phyloP scores from a whole-genome alignment of 1,139 yeast species.

The Ashbya aceris region DNA sequence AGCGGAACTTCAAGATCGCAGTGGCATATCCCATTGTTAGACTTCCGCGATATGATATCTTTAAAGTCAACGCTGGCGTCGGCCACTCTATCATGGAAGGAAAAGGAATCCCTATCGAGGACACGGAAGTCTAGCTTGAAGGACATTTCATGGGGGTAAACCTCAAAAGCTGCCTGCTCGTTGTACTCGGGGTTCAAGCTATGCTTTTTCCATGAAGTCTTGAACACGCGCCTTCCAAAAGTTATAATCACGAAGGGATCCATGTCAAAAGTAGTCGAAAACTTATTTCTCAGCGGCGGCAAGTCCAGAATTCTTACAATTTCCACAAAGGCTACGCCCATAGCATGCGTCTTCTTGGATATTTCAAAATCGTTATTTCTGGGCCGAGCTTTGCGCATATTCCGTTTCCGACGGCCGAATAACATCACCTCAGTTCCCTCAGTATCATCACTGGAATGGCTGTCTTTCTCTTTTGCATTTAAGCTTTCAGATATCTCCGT shows the following conservation, averaged over 20 bases:
- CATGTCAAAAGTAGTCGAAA: constrained; percentile 80
- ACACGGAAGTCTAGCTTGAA: constrained; percentile 64
- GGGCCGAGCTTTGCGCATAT: constrained; percentile 12
- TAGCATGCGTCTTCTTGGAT: constrained; percentile 24
- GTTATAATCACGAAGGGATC: constrained; percentile 93
- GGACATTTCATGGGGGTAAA: constrained; percentile 53
- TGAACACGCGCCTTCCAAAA: constrained; percentile 78
- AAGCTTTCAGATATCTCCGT: background rate
- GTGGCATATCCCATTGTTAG: background rate
- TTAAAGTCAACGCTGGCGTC: constrained; percentile 44
- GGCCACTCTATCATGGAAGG: constrained; percentile 79
- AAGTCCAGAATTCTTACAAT: constrained; percentile 61
- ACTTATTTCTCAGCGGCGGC: constrained; percentile 54
- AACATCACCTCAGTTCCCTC: constrained; percentile 10
- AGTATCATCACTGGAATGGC: constrained; percentile 5
- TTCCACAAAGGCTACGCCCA: constrained; percentile 71
- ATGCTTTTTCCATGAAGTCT: constrained; percentile 81
- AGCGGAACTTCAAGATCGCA: constrained; percentile 8
- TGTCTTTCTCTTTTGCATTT: background rate
- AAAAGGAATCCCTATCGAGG: constrained; percentile 74
- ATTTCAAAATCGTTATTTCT: constrained; percentile 18
- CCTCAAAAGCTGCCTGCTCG: constrained; percentile 73
- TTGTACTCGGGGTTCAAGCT: constrained; percentile 75
- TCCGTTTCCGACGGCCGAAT: constrained; percentile 6
- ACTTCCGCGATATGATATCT: constrained; percentile 5